Percentiles rank a stretch among this genome's conserved stretches.
Conservation (phyloP, 306 rosid species). For the Comarum palustre region DNA sequence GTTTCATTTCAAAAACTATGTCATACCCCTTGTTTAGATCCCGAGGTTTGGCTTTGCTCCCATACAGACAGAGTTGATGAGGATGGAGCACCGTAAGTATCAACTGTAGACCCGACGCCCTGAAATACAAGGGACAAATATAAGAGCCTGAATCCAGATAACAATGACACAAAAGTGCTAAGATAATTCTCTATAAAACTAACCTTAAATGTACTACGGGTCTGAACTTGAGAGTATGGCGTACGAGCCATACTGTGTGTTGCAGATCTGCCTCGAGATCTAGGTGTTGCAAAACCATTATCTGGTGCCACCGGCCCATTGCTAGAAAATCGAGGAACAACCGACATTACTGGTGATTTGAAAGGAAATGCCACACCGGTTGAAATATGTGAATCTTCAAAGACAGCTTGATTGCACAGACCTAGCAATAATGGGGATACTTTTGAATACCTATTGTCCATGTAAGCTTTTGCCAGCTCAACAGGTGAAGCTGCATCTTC, state of each 20-base stretch:
- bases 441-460: slow-evolving; percentile 74
- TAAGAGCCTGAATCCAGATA: slow-evolving; percentile 16
- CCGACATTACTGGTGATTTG: slow-evolving; percentile 43
- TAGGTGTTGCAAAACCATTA: slow-evolving; percentile 73
- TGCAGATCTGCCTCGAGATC: slow-evolving; percentile 83
- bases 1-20: slow-evolving; percentile 17
- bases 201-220: slow-evolving; percentile 58
- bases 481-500: slow-evolving; percentile 82
- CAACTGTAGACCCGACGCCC: slow-evolving; percentile 42
- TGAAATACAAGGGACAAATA: slow-evolving; percentile 30
- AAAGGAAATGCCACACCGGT: slow-evolving; percentile 39
- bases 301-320: slow-evolving; percentile 44
- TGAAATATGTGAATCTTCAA: slow-evolving; percentile 36
- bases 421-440: slow-evolving; percentile 55
- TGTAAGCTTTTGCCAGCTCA: slow-evolving; percentile 87
- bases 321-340: slow-evolving; percentile 46
- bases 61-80: slow-evolving; percentile 49
- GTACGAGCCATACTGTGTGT: slow-evolving; percentile 79
- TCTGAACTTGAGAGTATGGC: slow-evolving; percentile 67
- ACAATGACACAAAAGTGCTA: neutral
- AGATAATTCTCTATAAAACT: slow-evolving; percentile 8
- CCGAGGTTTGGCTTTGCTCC: slow-evolving; percentile 49
- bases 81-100: slow-evolving; percentile 43
- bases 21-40: slow-evolving; percentile 59
- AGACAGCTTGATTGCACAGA: slow-evolving; percentile 28